A percentile compares a stretch with the other conserved stretches of the same genome.
phyloP scores from a whole-genome alignment of 1,139 yeast genomes.

The Geotrichum restrictum region DNA sequence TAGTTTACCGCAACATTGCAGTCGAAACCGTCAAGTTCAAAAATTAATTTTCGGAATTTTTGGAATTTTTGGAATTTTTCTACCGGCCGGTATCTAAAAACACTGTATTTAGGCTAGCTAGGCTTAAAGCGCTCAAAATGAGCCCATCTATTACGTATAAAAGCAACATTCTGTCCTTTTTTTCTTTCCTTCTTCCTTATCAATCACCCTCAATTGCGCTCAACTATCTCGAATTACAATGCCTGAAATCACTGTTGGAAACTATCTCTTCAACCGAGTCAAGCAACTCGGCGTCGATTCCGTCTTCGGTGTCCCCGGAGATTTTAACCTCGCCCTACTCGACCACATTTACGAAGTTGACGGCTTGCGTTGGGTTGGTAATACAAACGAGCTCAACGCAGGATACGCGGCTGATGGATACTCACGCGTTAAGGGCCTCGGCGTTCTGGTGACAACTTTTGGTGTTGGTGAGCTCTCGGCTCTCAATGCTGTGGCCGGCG shows the following conservation, averaged over 20 bases:
- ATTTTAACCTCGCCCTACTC: conserved; percentile 53
- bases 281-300: conserved; percentile 46
- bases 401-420: conserved; percentile 69
- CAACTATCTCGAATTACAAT: conserved; percentile 3
- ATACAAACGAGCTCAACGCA: conserved; percentile 50
- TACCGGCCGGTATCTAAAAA: too few relatives aligned
- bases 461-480: conserved; percentile 76
- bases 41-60: too few relatives aligned
- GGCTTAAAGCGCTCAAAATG: too few relatives aligned
- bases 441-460: conserved; percentile 58
- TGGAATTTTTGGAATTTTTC: too few relatives aligned
- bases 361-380: conserved; percentile 43
- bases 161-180: not conserved
- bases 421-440: conserved; percentile 56
- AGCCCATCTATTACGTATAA: not conserved
- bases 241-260: conserved; percentile 43
- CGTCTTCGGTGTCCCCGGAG: conserved; percentile 57
- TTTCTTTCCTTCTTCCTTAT: not conserved
- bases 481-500: conserved; percentile 61
- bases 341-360: conserved; percentile 51
- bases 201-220: not conserved
- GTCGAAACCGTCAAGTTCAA: too few relatives aligned
- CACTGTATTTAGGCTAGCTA: too few relatives aligned
- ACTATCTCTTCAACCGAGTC: conserved; percentile 50
- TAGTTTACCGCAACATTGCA: too few relatives aligned